Percentiles rank a stretch among this genome's conserved stretches.
phyloP scores from a whole-genome alignment of 2,329 filamentous ascomycete genomes.

The Gaeumannomyces tritici region DNA sequence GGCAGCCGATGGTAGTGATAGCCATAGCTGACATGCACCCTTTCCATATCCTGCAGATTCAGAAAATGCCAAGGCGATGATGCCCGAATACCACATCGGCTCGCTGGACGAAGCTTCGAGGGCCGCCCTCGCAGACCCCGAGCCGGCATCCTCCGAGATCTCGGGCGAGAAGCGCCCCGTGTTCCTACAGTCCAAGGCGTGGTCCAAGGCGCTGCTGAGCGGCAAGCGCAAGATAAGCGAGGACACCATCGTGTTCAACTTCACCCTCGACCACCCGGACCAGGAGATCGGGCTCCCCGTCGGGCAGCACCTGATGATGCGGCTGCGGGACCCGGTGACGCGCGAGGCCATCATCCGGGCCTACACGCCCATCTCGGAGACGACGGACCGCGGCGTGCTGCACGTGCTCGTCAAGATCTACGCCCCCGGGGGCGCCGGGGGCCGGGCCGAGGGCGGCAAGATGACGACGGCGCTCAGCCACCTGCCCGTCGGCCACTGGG shows the following conservation, averaged over 20 bases:
- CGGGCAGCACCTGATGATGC: slow-evolving; percentile 82
- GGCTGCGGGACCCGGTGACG: slow-evolving; percentile 61
- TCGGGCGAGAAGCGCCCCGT: slow-evolving; percentile 19
- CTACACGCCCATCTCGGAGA: slow-evolving; percentile 74
- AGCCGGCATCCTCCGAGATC: slow-evolving; percentile 4
- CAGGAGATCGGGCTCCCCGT: slow-evolving; percentile 70
- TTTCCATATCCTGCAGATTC: slow-evolving; percentile 48
- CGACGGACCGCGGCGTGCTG: slow-evolving; percentile 48
- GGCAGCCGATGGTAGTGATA: no score
- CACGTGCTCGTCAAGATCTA: slow-evolving; percentile 81
- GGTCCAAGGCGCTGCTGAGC: slow-evolving; percentile 65
- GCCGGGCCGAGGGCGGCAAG: slow-evolving; percentile 48
- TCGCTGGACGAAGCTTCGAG: slow-evolving; percentile 55
- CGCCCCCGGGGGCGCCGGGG: slow-evolving; percentile 40
- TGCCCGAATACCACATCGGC: slow-evolving; percentile 77
- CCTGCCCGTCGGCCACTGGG: slow-evolving; percentile 59
- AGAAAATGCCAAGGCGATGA: slow-evolving; percentile 87
- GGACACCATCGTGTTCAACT: slow-evolving; percentile 75
- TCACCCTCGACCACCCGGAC: slow-evolving; percentile 60
- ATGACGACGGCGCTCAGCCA: slow-evolving; percentile 76
- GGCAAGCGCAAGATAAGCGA: slow-evolving; percentile 60
- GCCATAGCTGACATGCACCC: slow-evolving; percentile 14
- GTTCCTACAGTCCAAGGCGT: slow-evolving; percentile 64
- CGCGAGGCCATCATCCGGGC: slow-evolving; percentile 69
- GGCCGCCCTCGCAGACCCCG: slow-evolving; percentile 37